These are phyloP conservation scores for Chaetomiaceae sp. DNA, from an alignment of 2,329 filamentous ascomycete genomes.

Conservation along the genomic window DNA sequence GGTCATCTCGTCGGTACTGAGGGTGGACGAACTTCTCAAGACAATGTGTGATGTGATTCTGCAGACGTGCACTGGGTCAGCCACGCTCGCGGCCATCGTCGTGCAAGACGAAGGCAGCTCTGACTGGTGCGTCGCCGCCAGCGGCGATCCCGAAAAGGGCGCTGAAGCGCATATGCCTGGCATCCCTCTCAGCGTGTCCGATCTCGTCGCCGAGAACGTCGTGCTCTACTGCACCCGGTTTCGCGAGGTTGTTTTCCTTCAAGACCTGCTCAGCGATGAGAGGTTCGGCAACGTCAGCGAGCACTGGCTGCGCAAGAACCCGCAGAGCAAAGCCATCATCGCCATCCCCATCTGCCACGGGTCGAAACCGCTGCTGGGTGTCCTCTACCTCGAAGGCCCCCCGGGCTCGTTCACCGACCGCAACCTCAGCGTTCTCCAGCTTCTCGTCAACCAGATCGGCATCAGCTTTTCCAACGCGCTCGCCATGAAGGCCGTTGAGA, in stretches of 20 bases:
- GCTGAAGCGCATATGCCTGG: conserved; percentile 62
- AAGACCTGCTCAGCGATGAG: conserved; percentile 69
- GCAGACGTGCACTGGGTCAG: conserved; percentile 67
- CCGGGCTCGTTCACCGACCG: conserved; percentile 74
- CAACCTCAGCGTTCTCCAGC: conserved; percentile 59
- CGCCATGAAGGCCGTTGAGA: conserved; percentile 66
- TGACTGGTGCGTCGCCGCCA: conserved; percentile 70
- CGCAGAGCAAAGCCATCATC: conserved; percentile 68
- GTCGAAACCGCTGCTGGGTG: conserved; percentile 63
- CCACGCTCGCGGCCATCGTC: conserved; percentile 67
- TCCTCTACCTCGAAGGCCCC: conserved; percentile 70
- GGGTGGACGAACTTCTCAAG: conserved; percentile 69
- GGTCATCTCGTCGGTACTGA: conserved; percentile 71
- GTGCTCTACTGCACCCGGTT: conserved; percentile 74
- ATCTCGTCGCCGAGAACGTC: conserved; percentile 69
- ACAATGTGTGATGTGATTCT: conserved; percentile 80
- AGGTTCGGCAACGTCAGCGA: conserved; percentile 71
- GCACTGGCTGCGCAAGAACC: conserved; percentile 63
- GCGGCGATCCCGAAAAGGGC: conserved; percentile 65
- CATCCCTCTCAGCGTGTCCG: conserved; percentile 59
- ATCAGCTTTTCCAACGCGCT: conserved; percentile 66
- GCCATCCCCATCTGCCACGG: conserved; percentile 76
- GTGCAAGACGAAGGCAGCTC: conserved; percentile 61
- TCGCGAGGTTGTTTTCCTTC: conserved; percentile 67
- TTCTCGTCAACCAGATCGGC: conserved; percentile 74